phyloP scores from a whole-genome alignment of 169 alveolate genomes.

The Eimeria tenella region DNA sequence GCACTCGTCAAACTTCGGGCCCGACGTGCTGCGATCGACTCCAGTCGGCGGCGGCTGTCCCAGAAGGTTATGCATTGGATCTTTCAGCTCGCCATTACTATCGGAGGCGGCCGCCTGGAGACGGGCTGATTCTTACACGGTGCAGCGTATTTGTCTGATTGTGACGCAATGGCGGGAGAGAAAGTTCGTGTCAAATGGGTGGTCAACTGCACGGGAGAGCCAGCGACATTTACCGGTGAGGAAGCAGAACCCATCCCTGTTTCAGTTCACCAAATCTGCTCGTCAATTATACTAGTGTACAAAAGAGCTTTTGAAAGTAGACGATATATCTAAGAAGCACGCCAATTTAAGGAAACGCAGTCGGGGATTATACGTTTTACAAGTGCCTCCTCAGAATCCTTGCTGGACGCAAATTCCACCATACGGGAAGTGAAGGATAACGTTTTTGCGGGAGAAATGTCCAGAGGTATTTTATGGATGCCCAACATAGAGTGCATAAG shows the following conservation, averaged over 20 bases:
- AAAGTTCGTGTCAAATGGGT: conserved; percentile 72
- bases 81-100: conserved; percentile 13
- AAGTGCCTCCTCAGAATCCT: conserved; percentile 40
- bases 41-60: conserved; percentile 24
- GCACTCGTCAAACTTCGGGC: neutral
- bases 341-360: no score
- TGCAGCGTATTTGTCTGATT: neutral
- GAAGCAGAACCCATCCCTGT: neutral
- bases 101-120: neutral
- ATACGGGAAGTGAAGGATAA: conserved; percentile 36
- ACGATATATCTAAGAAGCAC: neutral
- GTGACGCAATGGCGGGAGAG: conserved; percentile 60
- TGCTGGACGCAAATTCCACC: conserved; percentile 54
- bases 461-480: conserved; percentile 16
- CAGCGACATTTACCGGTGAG: conserved; percentile 64
- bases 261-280: neutral
- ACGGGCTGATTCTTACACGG: neutral
- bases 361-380: neutral
- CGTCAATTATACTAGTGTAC: neutral
- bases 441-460: conserved; percentile 39
- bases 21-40: neutral
- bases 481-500: no score
- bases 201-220: conserved; percentile 72
- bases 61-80: conserved; percentile 40
- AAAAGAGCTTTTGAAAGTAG: neutral